Base-by-base conservation (phyloP, 495 filamentous ascomycete species). In the Lasiosphaeria hispida region DNA sequence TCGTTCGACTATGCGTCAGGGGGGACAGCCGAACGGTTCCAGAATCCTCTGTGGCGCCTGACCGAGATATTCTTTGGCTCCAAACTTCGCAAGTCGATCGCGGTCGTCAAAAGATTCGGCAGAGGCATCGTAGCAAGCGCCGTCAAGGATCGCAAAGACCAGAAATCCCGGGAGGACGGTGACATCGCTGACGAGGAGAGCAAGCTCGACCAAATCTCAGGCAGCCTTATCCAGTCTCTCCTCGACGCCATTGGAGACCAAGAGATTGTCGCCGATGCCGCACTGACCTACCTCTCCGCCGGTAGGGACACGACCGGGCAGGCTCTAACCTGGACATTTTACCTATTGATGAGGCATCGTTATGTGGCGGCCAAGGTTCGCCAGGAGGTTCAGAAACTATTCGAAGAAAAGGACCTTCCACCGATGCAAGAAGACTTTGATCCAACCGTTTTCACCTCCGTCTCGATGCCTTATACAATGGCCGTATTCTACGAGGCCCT, bases 281-380 rank as follows among this genome's bases (percentile, higher is more conserved):
- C 82, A 4, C 69, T 86, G 19, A 86, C 83, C 48, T 86, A 83
- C 57, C 75, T 85, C 7, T 83, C 82, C 19, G 83, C 82, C 8
- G 79, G 83, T 33, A 66, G 83, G 55, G 83, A 86, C 66, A 86
- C 83, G 0, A 83, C 80, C 14, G 83, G 81, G 8, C 83, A 86
- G 62, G 81, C 81, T 0, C 66, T 86, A 8, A 84, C 82, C 7
- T 86, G 83, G 83, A 76, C 76, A 10, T 78, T 83, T 39, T 83
- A 85, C 58, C 70, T 81, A 0, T 68, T 86, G 3, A 81, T 83
- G 69, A 70, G 72, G 10, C 72, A 85, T 53, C 75, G 69, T 0
- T n/a, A 35, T 4, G 67, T 71, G 1, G 47, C 67, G 2, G 55
- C 71, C 38, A 71, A 63, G 51, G 69, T 83, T 50, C 69, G 75